A percentile compares a stretch with the other conserved stretches of the same genome.
Evolutionary conservation across 2,329 filamentous ascomycete genomes (phyloP).

Genomic region (Diaporthe batatas): DNA sequence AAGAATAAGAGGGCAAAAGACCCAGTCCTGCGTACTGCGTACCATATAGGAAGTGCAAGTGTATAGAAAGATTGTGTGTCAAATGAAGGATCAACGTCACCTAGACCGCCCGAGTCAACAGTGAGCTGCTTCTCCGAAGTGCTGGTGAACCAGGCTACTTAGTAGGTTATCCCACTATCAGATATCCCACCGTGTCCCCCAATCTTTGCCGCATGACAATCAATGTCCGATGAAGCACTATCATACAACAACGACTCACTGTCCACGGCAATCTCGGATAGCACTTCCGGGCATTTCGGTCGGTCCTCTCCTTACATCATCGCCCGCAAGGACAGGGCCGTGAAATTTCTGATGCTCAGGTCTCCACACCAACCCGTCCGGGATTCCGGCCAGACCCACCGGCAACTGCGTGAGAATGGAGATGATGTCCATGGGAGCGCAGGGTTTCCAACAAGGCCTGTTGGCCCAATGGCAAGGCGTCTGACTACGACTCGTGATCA

Average conservation of each 20-base stretch:
- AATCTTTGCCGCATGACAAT: too few species aligned
- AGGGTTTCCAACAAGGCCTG: conserved; percentile 14
- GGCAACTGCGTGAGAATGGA: accelerated
- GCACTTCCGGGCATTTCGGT: neutral
- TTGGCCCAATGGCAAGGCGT: conserved; percentile 59
- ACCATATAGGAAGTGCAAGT: neutral
- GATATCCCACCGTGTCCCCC: neutral
- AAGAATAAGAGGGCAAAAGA: neutral
- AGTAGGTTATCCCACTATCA: conserved; percentile 3
- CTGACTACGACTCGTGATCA: conserved; percentile 54
- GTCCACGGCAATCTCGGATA: too few species aligned
- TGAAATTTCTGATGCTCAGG: neutral
- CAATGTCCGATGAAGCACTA: neutral
- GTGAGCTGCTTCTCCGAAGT: neutral
- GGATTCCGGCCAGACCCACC: neutral
- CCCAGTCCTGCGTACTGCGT: neutral
- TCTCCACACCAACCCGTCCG: neutral
- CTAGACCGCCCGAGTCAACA: too few species aligned
- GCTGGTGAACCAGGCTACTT: neutral
- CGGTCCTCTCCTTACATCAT: neutral
- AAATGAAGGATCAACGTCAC: neutral
- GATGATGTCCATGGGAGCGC: accelerated
- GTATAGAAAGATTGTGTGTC: neutral
- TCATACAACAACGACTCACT: neutral
- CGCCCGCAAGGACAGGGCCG: neutral